phyloP scores from a whole-genome alignment of 805 yeast genomes.

The Monosporozyma yasuniensis region DNA sequence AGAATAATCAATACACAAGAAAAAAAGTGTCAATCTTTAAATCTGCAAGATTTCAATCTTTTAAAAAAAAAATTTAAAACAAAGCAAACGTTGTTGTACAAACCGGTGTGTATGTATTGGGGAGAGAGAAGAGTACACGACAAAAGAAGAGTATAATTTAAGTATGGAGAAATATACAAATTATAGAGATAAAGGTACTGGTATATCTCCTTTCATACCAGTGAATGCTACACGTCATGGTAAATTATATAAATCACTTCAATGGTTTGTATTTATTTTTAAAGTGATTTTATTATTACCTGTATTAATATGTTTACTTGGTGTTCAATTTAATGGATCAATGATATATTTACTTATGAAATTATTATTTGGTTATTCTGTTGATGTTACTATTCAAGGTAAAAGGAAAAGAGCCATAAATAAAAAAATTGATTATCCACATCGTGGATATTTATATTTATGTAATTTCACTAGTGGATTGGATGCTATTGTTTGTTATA shows the following conservation, averaged over 20 bases:
- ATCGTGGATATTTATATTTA: constrained; percentile 29
- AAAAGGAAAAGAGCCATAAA: constrained; percentile 31
- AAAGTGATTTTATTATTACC: constrained; percentile 17
- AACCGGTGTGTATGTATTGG: too few species aligned
- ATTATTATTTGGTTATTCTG: constrained; percentile 31
- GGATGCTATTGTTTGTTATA: constrained; percentile 34
- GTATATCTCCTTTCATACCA: constrained; percentile 86
- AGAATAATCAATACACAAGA: not conserved
- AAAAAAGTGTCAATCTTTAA: not conserved
- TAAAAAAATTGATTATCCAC: not conserved
- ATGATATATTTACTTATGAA: constrained; percentile 17
- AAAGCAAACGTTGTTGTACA: too few species aligned
- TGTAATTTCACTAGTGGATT: constrained; percentile 42
- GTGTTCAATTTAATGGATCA: constrained; percentile 5
- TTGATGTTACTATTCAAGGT: constrained; percentile 36
- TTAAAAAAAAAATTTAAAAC: not conserved
- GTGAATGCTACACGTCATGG: not conserved
- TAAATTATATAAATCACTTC: not conserved
- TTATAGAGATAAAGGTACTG: constrained; percentile 87
- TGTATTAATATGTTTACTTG: constrained; percentile 7
- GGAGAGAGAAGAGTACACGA: not conserved
- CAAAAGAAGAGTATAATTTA: not conserved
- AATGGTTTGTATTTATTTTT: constrained; percentile 1
- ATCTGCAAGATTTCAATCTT: not conserved
- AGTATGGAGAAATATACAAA: constrained; percentile 73